Base-by-base conservation (phyloP, 2,329 filamentous ascomycete genomes). In the Alternaria rosae region DNA sequence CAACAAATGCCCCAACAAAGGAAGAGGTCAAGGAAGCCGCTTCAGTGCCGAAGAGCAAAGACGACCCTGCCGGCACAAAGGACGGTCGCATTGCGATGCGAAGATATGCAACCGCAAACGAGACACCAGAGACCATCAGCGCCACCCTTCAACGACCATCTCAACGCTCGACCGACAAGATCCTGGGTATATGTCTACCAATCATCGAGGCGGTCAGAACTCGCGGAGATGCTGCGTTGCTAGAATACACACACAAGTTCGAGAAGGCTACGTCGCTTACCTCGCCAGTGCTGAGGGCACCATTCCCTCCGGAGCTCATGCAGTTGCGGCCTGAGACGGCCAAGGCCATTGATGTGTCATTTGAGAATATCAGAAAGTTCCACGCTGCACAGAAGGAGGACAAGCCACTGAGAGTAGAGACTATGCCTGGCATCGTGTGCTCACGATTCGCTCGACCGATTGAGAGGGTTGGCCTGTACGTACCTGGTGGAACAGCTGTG, bases 161-260 rank as follows among this genome's bases (percentile, higher is more conserved):
- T 1, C 95, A 99, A 76, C 93, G 91, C 78, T 97, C 94, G 2
- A 93, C 92, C n/a, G 94, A 98, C 21, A 88, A 92, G 61, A 97
- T 99, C 69, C 89, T 98, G 82, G 89, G 89, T 66, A 94, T 98
- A 54, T 92, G 97, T 61, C 89, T 88, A 35, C 95, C 95, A 1
- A 99, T 99, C 72, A 93, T 99, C 74, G 89, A 94, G 60, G 92
- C 94, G 50, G 91, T 99, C 57, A 91, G 90, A 58, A 85, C 88
- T 44, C 88, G 92, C 32, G 95, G 95, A 55, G 95, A 99, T 80
- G 91, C 91, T 72, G 94, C 93, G 4, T 85, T 99, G 23, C 86
- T 99, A 45, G 91, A 92, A 53, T 98, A 97, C 80, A 98, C 95
- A 1, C 94, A 97, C 86, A 97, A 96, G 80, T 99, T 99, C 71